These are phyloP conservation scores for Globisporangium acanthophoron DNA, from an alignment of 352 stramenopile species.

Conservation along the genomic window DNA sequence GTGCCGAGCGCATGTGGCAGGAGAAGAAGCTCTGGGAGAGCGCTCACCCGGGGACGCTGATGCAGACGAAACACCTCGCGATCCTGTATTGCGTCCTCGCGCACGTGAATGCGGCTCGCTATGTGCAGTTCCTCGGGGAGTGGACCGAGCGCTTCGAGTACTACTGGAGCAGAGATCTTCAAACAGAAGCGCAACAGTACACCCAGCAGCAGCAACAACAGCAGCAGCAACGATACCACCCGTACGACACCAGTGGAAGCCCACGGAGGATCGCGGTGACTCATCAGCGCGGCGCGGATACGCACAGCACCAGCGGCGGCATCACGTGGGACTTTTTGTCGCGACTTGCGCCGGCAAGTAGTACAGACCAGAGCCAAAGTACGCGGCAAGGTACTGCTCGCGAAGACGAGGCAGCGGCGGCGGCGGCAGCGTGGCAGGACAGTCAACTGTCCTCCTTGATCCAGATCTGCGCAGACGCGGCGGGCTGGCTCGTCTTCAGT, in stretches of 20 bases:
- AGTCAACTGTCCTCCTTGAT: constrained; percentile 13
- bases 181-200: background rate
- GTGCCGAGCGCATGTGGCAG: constrained; percentile 18
- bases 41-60: constrained; percentile 25
- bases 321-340: constrained; percentile 25
- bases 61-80: constrained; percentile 43
- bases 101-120: constrained; percentile 23
- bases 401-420: background rate
- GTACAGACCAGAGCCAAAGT: background rate
- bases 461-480: constrained; percentile 19
- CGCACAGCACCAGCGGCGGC: constrained; percentile 1
- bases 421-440: background rate
- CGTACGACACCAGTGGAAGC: background rate
- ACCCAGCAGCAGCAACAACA: background rate
- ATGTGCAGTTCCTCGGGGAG: constrained; percentile 19
- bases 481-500: constrained; percentile 27
- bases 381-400: constrained; percentile 3
- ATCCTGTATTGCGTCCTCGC: constrained; percentile 41
- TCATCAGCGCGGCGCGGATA: background rate
- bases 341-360: background rate
- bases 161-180: constrained; percentile 4
- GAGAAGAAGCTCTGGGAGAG: constrained; percentile 42
- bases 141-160: constrained; percentile 24
- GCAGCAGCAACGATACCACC: constrained; percentile 5
- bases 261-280: background rate